A percentile compares a stretch with the other conserved stretches of the same genome.
phyloP scores from a whole-genome alignment of 805 yeast species.

The Myxozyma vanderwaltii region DNA sequence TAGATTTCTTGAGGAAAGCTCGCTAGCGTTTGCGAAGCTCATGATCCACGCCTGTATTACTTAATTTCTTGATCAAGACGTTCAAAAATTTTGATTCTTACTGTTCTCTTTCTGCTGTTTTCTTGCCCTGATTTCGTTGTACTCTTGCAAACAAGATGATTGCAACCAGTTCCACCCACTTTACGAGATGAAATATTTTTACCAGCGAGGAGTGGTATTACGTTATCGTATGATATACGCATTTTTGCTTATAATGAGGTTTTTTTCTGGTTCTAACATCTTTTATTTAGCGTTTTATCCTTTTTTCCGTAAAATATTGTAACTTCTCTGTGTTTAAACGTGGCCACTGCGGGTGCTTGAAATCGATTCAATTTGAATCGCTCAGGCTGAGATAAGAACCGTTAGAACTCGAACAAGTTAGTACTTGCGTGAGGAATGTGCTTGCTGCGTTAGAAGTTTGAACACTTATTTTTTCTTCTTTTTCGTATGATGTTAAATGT shows the following conservation, averaged over 20 bases:
- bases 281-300: background rate
- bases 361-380: constrained; percentile 15
- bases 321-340: constrained; percentile 9
- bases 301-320: background rate
- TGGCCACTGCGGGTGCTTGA: constrained; percentile 53
- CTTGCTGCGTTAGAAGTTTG: constrained; percentile 4
- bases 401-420: constrained; percentile 79
- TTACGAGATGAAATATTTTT: background rate
- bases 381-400: constrained; percentile 71
- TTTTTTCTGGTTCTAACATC: background rate
- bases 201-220: constrained; percentile 5
- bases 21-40: background rate
- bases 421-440: constrained; percentile 76
- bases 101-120: too few species aligned
- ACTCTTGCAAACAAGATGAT: background rate
- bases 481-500: too few species aligned
- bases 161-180: constrained; percentile 1
- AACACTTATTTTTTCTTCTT: constrained; percentile 23
- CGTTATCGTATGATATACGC: background rate
- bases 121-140: background rate
- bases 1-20: background rate
- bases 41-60: background rate
- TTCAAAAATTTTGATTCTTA: too few species aligned
- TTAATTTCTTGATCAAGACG: background rate
- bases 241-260: background rate